A percentile compares a stretch with the other conserved stretches of the same genome.
Evolutionary conservation across 2,329 filamentous ascomycete species (phyloP).

Genomic region (Pyrenochaeta sp.): DNA sequence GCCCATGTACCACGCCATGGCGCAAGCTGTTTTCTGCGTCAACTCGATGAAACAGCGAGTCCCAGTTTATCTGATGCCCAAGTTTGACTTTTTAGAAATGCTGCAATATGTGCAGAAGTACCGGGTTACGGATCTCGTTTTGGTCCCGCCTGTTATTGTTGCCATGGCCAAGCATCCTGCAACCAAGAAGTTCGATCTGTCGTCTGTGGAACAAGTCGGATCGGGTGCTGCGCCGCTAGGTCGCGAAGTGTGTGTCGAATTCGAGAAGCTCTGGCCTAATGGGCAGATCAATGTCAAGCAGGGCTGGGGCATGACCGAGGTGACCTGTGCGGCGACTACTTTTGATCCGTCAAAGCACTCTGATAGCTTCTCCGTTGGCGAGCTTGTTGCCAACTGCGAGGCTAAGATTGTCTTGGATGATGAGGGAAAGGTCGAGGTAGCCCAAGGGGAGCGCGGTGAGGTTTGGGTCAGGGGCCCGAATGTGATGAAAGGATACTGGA

Average conservation of each 20-base stretch:
- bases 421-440: conserved; percentile 59
- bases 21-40: conserved; percentile 73
- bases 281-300: conserved; percentile 66
- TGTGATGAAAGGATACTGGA: conserved; percentile 80
- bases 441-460: conserved; percentile 67
- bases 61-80: conserved; percentile 79
- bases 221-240: conserved; percentile 73
- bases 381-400: conserved; percentile 72
- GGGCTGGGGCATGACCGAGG: conserved; percentile 89
- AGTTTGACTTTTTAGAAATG: conserved; percentile 78
- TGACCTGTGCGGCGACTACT: conserved; percentile 72
- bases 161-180: conserved; percentile 75
- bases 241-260: conserved; percentile 55
- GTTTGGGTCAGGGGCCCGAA: conserved; percentile 76
- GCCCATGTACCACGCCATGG: conserved; percentile 64
- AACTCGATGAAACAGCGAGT: conserved; percentile 63
- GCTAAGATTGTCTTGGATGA: conserved; percentile 70
- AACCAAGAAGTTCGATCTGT: conserved; percentile 71
- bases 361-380: conserved; percentile 64
- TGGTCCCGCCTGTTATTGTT: conserved; percentile 80
- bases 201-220: conserved; percentile 65
- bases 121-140: conserved; percentile 69
- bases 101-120: conserved; percentile 72
- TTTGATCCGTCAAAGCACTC: conserved; percentile 65
- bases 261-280: conserved; percentile 63